phyloP scores from a whole-genome alignment of 805 yeast species.

The Kazachstania viticola region DNA sequence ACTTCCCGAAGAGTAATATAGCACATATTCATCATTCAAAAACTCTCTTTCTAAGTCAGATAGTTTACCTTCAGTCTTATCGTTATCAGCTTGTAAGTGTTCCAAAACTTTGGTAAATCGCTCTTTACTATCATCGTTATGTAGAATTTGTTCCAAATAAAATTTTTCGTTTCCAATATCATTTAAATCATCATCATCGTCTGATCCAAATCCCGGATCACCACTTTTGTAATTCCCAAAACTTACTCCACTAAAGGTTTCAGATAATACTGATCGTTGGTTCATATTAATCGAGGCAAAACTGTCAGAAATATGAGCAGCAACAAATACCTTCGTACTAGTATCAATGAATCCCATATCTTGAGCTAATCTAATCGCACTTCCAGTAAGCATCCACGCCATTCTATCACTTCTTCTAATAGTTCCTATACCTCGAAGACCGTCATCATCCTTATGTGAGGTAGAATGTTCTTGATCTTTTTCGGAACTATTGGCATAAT shows the following conservation, averaged over 20 bases:
- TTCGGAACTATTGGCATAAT: constrained; percentile 60
- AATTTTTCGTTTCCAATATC: constrained; percentile 25
- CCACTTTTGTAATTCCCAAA: constrained; percentile 2
- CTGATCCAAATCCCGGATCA: constrained; percentile 9
- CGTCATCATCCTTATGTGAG: constrained; percentile 31
- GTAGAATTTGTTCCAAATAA: constrained; percentile 19
- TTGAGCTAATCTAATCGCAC: constrained; percentile 76
- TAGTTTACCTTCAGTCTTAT: constrained; percentile 5
- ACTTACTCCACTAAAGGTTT: constrained; percentile 57
- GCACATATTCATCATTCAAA: constrained; percentile 24
- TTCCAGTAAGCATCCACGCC: constrained; percentile 91
- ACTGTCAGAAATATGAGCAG: constrained; percentile 77
- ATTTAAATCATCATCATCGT: constrained; percentile 29
- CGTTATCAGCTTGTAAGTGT: constrained; percentile 4
- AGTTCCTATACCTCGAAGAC: constrained; percentile 67
- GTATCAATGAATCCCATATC: constrained; percentile 73
- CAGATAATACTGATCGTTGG: constrained; percentile 64
- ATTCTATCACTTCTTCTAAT: constrained; percentile 78
- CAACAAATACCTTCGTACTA: constrained; percentile 62
- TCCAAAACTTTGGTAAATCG: constrained; percentile 16
- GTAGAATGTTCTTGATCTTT: constrained; percentile 8
- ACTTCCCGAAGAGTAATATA: constrained; percentile 14
- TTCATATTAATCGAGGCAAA: constrained; percentile 74
- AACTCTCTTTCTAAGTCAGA: constrained; percentile 22
- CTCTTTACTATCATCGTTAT: constrained; percentile 15